Base-by-base conservation (phyloP, 78 protist species). In the Guillardia theta region DNA sequence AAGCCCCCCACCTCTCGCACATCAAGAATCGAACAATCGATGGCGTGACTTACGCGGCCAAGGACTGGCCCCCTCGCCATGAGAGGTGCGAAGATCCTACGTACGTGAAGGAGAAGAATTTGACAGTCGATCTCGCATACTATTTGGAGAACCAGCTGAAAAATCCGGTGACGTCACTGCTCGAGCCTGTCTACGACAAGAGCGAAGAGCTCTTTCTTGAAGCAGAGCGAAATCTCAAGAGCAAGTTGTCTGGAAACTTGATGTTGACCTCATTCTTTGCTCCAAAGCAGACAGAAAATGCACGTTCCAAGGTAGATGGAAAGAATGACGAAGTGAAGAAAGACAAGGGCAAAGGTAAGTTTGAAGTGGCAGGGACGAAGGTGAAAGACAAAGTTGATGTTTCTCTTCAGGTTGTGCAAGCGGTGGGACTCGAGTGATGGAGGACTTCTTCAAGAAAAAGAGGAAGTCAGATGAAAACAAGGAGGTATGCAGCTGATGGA, bases 1-100 rank as follows among this genome's bases (percentile, higher is more conserved):
- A 98, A 0, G 99, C 99, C 94, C 99, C 99, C 46, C 93, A 99
- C 24, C 99, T 96, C 88, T 99, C 96, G 24, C 94, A 99, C 58
- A 98, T 98, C 87, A 94, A 98, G 92, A 97, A 97, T 90, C 22
- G 98, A 3, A 98, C 98, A 22, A 80, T 99, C 36, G 99, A 19
- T 22, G 33, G 64, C 44, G 45, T 70, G 10, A 24, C 45, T 15
- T 70, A 70, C 36, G 83, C 83, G 10, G 83, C 83, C 6, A 70
- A 70, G 41, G 83, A 70, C 41, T 70, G 83, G 83, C 93, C 64
- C 37, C 93, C 64, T 24, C 54, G 58, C 24, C 64, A 22, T 30
- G 92, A 70, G 83, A 1, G 83, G 10, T 70, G 83, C 41, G 83
- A 70, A 24, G 83, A 33, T 41, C 41, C 80, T 18, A 47, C 46